Base-by-base conservation (phyloP, 306 rosid species). In the Prunus dulcis region DNA sequence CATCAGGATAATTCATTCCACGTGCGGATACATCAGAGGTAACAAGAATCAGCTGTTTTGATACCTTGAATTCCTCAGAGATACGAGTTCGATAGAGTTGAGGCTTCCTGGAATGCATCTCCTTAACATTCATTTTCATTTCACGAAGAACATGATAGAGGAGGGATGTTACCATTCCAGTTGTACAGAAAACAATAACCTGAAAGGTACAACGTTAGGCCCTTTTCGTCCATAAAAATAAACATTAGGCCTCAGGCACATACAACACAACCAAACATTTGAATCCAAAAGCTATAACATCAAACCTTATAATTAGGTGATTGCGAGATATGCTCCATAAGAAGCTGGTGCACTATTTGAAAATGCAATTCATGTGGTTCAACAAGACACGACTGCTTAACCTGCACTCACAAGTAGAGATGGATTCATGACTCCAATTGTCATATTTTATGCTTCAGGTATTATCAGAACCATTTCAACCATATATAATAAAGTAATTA, bases 1-100 rank as follows among this genome's bases (percentile, higher is more conserved):
- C 98, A 83, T 92, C 97, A 51, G 98, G 98, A 77, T 95, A 92
- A 82, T 90, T 88, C 91, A 95, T 89, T 80, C 98, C 98, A 17
- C 93, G 93, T 5, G 98, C 83, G 32, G 97, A 90, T 77, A 95
- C 98, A 79, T 92, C 98, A 69, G 97, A 92, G 20, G 97, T 89
- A 73, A 92, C 93, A 68, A 95, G 97, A 89, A 90, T 87, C 79
- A 87, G 56, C 66, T 82, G 84, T 74, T 85, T 92, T 64, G 98
- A 90, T 80, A 80, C 89, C 86, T 67, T 87, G 73, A 95, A 95
- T 87, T 95, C 98, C 75, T 95, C 97, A 11, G 97, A 92, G 72
- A 95, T 64, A 17, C 97, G 96, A 80, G 91, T 84, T 57, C 96
- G 89, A 79, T 86, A 89, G 66, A 90, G 88, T 73, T 92, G 97